Conservation (phyloP, 2,329 filamentous ascomycete genomes). For the Fusarium goolgardi region DNA sequence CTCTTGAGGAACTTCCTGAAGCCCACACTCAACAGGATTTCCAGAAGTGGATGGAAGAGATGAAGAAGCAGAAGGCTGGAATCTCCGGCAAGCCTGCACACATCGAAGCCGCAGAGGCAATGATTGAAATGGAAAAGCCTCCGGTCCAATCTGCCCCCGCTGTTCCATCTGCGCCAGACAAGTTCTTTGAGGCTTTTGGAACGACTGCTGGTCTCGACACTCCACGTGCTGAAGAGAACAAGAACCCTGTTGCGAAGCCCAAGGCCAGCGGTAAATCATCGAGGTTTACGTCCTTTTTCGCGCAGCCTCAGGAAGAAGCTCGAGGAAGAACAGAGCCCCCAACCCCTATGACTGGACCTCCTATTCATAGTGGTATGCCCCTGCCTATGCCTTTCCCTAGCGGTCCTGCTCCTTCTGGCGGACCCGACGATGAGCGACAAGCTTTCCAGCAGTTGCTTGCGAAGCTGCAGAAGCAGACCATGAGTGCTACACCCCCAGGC, state of each 20-base stretch:
- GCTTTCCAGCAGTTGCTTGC: slow-evolving; percentile 85
- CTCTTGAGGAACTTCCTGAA: slow-evolving; percentile 74
- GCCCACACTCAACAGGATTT: slow-evolving; percentile 90
- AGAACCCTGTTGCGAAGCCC: slow-evolving; percentile 58
- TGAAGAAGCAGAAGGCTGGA: slow-evolving; percentile 74
- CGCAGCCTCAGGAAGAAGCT: slow-evolving; percentile 61
- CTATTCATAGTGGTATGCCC: slow-evolving; percentile 29
- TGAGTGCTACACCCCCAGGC: slow-evolving; percentile 59
- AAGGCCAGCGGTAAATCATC: slow-evolving; percentile 77
- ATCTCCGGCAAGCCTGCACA: slow-evolving; percentile 51
- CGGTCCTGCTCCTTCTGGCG: slow-evolving; percentile 48
- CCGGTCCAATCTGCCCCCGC: slow-evolving; percentile 70
- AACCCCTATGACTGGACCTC: slow-evolving; percentile 54
- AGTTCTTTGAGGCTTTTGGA: slow-evolving; percentile 75
- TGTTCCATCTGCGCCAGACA: slow-evolving; percentile 76
- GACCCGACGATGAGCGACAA: slow-evolving; percentile 78
- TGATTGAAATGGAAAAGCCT: slow-evolving; percentile 61
- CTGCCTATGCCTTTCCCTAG: slow-evolving; percentile 31
- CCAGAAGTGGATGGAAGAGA: slow-evolving; percentile 91
- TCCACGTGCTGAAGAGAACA: slow-evolving; percentile 64
- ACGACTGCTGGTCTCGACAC: slow-evolving; percentile 57
- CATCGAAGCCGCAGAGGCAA: slow-evolving; percentile 51
- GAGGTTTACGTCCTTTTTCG: slow-evolving; percentile 85
- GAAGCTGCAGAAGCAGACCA: slow-evolving; percentile 76
- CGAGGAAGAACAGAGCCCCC: slow-evolving; percentile 63